Conservation (phyloP, 495 filamentous ascomycete species). For the Penicillium waksmanii region DNA sequence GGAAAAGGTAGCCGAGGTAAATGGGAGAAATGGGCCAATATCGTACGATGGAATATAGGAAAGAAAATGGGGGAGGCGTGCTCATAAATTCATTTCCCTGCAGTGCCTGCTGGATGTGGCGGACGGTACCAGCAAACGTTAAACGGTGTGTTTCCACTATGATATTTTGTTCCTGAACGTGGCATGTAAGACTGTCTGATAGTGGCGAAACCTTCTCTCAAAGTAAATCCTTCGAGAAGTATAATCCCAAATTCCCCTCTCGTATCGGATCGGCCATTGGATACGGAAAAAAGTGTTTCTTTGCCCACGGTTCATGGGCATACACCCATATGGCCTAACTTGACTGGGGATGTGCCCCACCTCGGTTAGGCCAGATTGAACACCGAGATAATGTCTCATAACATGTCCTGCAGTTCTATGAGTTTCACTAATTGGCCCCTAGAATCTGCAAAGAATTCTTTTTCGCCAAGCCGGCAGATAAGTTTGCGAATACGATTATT, state of each 20-base stretch:
- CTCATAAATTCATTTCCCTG: neutral
- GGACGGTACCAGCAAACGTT: neutral
- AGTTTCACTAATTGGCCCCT: neutral
- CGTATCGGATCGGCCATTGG: neutral
- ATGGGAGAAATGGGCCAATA: neutral
- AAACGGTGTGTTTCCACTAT: neutral
- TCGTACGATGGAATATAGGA: neutral
- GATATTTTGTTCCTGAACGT: neutral
- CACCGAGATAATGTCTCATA: slow-evolving; percentile 4
- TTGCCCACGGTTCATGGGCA: slow-evolving; percentile 1
- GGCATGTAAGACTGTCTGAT: neutral
- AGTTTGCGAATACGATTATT: too few relatives aligned
- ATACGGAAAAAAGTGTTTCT: neutral
- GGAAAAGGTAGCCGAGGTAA: neutral
- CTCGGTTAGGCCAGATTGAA: neutral
- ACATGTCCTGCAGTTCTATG: neutral
- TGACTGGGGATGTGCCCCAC: neutral
- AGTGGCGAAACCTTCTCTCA: too few relatives aligned
- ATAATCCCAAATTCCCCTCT: neutral
- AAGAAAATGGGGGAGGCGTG: neutral
- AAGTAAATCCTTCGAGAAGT: neutral
- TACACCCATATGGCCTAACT: neutral
- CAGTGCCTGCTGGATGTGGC: neutral
- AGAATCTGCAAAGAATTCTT: neutral
- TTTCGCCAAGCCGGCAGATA: too few relatives aligned